Conservation (phyloP, 2,329 filamentous ascomycete species). For the Neofusicoccum cordaticola region DNA sequence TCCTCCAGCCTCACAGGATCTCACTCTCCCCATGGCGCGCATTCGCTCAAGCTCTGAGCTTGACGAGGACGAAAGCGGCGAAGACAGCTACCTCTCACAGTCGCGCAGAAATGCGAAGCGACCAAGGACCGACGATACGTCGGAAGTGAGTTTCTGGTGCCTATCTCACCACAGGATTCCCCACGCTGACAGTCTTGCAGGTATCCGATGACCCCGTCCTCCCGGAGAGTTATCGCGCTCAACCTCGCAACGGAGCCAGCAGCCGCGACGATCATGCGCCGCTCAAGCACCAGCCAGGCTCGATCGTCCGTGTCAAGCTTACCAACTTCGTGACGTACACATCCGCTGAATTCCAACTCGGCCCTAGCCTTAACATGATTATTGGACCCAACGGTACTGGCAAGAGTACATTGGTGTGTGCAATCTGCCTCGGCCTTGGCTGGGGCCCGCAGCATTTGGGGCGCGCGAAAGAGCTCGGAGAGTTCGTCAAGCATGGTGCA, state of each 20-base stretch:
- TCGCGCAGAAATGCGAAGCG: slow-evolving; percentile 2
- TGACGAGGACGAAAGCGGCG: slow-evolving; percentile 1
- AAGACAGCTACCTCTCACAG: background rate
- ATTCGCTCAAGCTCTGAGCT: slow-evolving; percentile 3
- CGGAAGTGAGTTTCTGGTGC: background rate
- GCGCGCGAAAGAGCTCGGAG: slow-evolving; percentile 76
- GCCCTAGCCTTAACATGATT: slow-evolving; percentile 94
- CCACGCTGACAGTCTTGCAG: background rate
- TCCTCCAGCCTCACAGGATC: background rate
- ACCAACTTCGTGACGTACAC: slow-evolving; percentile 95
- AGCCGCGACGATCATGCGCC: slow-evolving; percentile 21
- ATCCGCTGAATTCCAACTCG: slow-evolving; percentile 83
- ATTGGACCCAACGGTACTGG: slow-evolving; percentile 98
- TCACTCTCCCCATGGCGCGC: background rate
- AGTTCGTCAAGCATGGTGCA: slow-evolving; percentile 90
- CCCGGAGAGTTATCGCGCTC: slow-evolving; percentile 16
- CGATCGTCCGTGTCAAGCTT: slow-evolving; percentile 83
- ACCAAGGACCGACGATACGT: background rate
- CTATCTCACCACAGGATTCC: background rate
- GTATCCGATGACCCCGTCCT: slow-evolving; percentile 7
- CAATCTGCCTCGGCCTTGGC: slow-evolving; percentile 88
- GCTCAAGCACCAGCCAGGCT: slow-evolving; percentile 59
- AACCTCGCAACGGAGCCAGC: slow-evolving; percentile 16
- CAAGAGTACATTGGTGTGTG: slow-evolving; percentile 95
- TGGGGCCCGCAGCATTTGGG: slow-evolving; percentile 78